phyloP scores from a whole-genome alignment of 768 basidiomycete species.

The Phlebiopsis gigantea region DNA sequence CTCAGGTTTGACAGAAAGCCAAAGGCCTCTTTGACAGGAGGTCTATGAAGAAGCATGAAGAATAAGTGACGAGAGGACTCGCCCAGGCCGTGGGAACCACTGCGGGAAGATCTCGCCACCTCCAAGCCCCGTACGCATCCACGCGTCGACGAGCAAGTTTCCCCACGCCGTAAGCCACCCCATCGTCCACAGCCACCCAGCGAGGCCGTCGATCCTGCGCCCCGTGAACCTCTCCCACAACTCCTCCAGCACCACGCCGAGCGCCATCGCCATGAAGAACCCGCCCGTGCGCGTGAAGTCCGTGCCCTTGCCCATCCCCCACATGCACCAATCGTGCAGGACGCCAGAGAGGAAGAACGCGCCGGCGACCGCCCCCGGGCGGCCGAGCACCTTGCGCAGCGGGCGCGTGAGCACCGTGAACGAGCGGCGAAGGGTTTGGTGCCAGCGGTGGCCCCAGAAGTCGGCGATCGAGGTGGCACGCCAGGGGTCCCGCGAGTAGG shows the following conservation, averaged over 20 bases:
- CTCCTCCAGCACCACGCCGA: conserved; percentile 48
- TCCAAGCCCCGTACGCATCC: conserved; percentile 9
- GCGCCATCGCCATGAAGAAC: conserved; percentile 54
- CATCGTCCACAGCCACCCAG: conserved; percentile 48
- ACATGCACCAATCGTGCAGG: conserved; percentile 53
- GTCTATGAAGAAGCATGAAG: no score
- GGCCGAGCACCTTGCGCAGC: conserved; percentile 38
- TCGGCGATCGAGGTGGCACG: conserved; percentile 29
- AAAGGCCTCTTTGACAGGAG: no score
- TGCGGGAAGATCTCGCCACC: conserved; percentile 7
- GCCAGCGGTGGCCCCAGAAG: conserved; percentile 36
- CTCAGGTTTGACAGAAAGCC: no score
- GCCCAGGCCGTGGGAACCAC: no score
- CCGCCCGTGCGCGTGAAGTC: conserved; percentile 39
- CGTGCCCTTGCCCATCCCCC: conserved; percentile 50
- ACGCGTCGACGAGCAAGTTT: conserved; percentile 44
- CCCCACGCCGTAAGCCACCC: conserved; percentile 45
- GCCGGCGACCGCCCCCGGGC: conserved; percentile 45
- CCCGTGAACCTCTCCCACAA: conserved; percentile 41
- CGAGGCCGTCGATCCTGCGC: conserved; percentile 39
- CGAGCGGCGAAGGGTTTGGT: conserved; percentile 28
- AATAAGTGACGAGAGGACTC: no score
- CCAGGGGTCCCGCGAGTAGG: conserved; percentile 30
- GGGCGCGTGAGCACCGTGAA: conserved; percentile 27
- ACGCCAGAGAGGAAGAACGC: conserved; percentile 55